A percentile compares a stretch with the other conserved stretches of the same genome.
Evolutionary conservation across 176 grass and related monocot genomes (phyloP).

Genomic region (Canna indica): DNA sequence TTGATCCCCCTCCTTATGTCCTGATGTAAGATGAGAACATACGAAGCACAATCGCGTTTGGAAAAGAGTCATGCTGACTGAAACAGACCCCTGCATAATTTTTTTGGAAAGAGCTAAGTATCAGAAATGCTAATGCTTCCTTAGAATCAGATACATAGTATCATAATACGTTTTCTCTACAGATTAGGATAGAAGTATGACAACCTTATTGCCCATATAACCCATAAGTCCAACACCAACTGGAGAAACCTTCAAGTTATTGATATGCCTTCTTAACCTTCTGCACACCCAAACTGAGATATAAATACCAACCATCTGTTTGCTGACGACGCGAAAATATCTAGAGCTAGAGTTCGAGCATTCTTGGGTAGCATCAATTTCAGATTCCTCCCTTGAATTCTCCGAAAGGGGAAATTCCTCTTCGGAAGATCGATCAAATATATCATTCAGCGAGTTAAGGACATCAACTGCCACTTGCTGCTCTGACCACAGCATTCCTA

Average conservation of each 20-base stretch:
- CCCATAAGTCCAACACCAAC: conserved; percentile 64
- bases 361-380: not conserved
- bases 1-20: conserved; percentile 41
- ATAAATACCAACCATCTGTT: conserved; percentile 71
- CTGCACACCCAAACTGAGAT: conserved; percentile 52
- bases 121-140: not conserved
- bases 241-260: conserved; percentile 51
- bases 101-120: conserved; percentile 6
- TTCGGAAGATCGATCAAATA: conserved; percentile 38
- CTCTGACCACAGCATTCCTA: conserved; percentile 54
- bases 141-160: not conserved
- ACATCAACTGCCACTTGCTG: conserved; percentile 44
- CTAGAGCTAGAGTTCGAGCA: conserved; percentile 15
- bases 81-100: conserved; percentile 47
- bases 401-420: conserved; percentile 21
- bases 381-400: no score
- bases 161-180: not conserved
- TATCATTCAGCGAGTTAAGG: conserved; percentile 30
- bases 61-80: conserved; percentile 54
- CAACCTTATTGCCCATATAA: conserved; percentile 68
- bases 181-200: not conserved
- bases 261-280: conserved; percentile 39
- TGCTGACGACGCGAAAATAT: conserved; percentile 44
- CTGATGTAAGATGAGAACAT: conserved; percentile 60
- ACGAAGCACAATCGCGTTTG: conserved; percentile 65